Conservation (phyloP, 2,329 filamentous ascomycete genomes). For the Venturia carpophila region DNA sequence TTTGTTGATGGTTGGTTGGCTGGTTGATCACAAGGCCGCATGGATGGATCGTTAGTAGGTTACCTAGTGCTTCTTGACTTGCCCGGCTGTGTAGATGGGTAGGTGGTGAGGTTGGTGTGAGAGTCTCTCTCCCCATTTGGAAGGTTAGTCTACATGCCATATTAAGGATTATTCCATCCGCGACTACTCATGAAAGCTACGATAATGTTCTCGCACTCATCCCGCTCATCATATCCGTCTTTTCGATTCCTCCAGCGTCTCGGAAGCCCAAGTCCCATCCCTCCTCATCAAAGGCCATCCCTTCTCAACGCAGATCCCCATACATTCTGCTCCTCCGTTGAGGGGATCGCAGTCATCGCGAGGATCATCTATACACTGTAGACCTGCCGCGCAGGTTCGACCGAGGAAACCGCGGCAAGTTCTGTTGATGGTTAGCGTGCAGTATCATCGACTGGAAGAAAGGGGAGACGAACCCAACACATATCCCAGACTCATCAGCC, state of each 20-base stretch:
- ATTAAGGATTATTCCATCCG: too few species aligned
- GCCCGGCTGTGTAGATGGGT: too few species aligned
- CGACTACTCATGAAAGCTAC: too few species aligned
- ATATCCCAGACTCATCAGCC: background rate
- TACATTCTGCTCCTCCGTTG: constrained; percentile 37
- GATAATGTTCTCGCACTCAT: too few species aligned
- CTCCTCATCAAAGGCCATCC: background rate
- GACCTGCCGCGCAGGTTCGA: constrained; percentile 25
- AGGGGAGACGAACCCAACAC: background rate
- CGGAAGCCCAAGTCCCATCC: background rate
- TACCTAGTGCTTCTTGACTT: too few species aligned
- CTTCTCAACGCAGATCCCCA: constrained; percentile 33
- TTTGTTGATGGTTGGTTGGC: too few species aligned
- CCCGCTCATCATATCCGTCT: too few species aligned
- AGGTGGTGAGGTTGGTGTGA: too few species aligned
- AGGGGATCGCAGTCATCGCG: constrained; percentile 35
- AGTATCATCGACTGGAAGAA: background rate
- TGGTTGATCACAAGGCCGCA: too few species aligned
- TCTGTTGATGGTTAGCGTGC: background rate
- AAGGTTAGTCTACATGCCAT: too few species aligned
- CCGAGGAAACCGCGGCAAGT: constrained; percentile 37
- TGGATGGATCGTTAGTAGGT: too few species aligned
- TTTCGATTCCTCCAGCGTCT: background rate
- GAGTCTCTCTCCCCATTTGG: too few species aligned
- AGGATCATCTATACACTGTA: constrained; percentile 37